These are phyloP conservation scores for Teunomyces panamensis DNA, from an alignment of 805 yeast genomes.

Conservation along the genomic window DNA sequence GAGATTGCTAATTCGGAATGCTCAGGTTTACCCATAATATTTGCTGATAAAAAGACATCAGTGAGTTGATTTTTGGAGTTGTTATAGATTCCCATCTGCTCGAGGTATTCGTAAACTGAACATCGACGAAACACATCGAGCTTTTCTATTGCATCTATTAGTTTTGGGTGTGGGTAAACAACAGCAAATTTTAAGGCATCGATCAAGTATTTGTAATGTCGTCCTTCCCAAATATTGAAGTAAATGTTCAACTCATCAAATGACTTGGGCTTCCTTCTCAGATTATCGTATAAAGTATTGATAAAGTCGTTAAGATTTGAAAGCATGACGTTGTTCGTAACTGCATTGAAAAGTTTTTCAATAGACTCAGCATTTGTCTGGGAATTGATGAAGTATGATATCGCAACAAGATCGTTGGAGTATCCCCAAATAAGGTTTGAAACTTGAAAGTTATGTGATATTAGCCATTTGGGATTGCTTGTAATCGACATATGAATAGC, in stretches of 20 bases:
- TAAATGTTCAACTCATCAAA: constrained; percentile 25
- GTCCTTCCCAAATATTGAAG: constrained; percentile 33
- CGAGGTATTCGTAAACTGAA: constrained; percentile 13
- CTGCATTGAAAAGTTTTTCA: constrained; percentile 9
- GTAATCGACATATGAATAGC: constrained; percentile 20
- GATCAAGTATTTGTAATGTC: constrained; percentile 19
- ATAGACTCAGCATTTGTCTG: constrained; percentile 11
- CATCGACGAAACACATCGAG: constrained; percentile 5
- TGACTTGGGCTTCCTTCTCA: constrained; percentile 9
- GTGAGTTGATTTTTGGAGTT: constrained; percentile 19
- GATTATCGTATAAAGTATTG: constrained; percentile 13
- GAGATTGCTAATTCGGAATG: constrained; percentile 17
- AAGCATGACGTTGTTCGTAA: constrained; percentile 9
- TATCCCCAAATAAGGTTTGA: constrained; percentile 21
- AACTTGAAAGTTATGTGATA: constrained; percentile 1
- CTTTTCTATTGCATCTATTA: constrained; percentile 9
- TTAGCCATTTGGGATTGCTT: constrained; percentile 4
- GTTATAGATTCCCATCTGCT: constrained; percentile 21
- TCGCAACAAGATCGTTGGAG: constrained; percentile 25
- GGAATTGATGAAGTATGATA: constrained; percentile 26
- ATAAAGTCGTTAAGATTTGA: constrained; percentile 15
- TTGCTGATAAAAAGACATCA: constrained; percentile 28
- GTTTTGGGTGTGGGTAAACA: constrained; percentile 31
- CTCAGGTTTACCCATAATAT: constrained; percentile 19
- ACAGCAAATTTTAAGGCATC: constrained; percentile 27